These are phyloP conservation scores for Pythium chondricola DNA, from an alignment of 352 stramenopile species.

Conservation along the genomic window DNA sequence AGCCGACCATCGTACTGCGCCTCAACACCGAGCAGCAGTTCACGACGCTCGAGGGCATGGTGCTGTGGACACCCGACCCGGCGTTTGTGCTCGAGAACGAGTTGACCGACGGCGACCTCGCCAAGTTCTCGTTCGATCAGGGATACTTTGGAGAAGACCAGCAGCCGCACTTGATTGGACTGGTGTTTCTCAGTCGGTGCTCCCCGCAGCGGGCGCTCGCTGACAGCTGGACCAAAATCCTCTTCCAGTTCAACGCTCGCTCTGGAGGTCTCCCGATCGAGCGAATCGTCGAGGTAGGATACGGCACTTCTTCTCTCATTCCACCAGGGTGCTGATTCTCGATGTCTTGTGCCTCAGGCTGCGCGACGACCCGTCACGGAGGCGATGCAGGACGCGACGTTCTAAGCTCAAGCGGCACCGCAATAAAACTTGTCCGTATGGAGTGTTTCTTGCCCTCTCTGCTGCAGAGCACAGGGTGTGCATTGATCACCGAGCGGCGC, in stretches of 20 bases:
- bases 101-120: conserved; percentile 70
- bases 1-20: conserved; percentile 66
- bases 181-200: conserved; percentile 66
- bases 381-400: too few species aligned
- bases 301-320: background rate
- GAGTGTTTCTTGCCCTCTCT: too few species aligned
- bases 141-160: conserved; percentile 43
- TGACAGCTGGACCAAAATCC: conserved; percentile 87
- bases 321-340: background rate
- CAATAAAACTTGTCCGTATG: too few species aligned
- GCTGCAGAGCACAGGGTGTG: too few species aligned
- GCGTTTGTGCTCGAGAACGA: conserved; percentile 57
- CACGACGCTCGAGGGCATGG: conserved; percentile 66
- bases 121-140: conserved; percentile 72
- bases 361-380: too few species aligned
- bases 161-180: conserved; percentile 38
- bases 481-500: conserved; percentile 2
- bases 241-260: conserved; percentile 74
- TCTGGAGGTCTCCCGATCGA: conserved; percentile 56
- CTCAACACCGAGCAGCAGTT: conserved; percentile 47
- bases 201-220: conserved; percentile 76
- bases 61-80: conserved; percentile 36
- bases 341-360: too few species aligned
- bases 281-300: conserved; percentile 49
- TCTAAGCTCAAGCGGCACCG: too few species aligned